These are phyloP conservation scores for Malus sylvestris DNA, from an alignment of 306 rosid species.

Conservation along the genomic window DNA sequence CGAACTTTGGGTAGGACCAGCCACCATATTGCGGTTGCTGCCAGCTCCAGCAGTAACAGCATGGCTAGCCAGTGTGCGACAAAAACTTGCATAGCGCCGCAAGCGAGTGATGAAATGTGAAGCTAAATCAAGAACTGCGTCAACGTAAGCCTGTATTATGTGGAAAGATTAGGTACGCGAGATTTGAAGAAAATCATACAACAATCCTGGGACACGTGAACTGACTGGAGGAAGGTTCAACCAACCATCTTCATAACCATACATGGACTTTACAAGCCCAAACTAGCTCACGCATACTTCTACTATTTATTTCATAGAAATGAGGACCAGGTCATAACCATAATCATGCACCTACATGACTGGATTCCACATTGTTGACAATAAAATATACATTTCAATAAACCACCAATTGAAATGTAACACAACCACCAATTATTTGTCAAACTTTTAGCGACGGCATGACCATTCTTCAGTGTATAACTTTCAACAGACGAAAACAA, in stretches of 20 bases:
- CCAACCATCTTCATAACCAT: background rate
- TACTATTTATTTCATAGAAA: background rate
- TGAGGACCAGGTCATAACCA: background rate
- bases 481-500: background rate
- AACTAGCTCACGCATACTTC: background rate
- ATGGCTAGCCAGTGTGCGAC: slow-evolving; percentile 98
- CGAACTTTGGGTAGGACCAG: slow-evolving; percentile 89
- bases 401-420: background rate
- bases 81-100: slow-evolving; percentile 98
- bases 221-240: background rate
- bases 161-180: slow-evolving; percentile 14
- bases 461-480: background rate
- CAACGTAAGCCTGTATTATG: slow-evolving; percentile 84
- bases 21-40: slow-evolving; percentile 80
- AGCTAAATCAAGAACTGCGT: slow-evolving; percentile 95
- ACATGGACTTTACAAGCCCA: background rate
- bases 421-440: background rate
- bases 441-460: background rate
- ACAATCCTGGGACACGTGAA: background rate
- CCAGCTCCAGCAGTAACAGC: slow-evolving; percentile 91
- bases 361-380: background rate
- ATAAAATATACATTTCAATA: background rate
- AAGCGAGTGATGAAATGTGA: slow-evolving; percentile 95
- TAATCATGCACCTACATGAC: background rate
- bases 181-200: background rate